These are phyloP conservation scores for Lasiosphaeria ovina DNA, from an alignment of 495 filamentous ascomycete genomes.

Conservation along the genomic window DNA sequence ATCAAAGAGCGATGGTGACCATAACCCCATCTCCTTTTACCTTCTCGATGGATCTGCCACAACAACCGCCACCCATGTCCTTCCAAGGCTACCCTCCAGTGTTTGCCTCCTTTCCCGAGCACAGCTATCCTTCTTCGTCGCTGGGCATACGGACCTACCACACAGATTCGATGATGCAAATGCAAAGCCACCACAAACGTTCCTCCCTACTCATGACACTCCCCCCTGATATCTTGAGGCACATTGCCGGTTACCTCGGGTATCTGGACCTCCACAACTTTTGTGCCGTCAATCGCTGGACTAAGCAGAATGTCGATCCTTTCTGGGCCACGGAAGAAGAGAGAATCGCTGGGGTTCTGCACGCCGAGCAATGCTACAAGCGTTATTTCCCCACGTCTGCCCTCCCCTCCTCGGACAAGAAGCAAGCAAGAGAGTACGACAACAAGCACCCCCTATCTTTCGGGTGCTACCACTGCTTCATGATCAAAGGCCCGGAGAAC, in stretches of 20 bases:
- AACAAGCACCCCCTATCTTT: conserved; percentile 16
- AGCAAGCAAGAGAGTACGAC: conserved; percentile 3
- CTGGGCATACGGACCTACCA: conserved; percentile 5
- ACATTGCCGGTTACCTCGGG: conserved; percentile 16
- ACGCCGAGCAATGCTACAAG: conserved; percentile 24
- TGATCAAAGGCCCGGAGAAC: conserved; percentile 16
- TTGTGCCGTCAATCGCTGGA: conserved; percentile 12
- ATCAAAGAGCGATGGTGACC: conserved; percentile 9
- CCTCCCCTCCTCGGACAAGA: neutral
- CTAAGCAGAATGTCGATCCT: conserved; percentile 19
- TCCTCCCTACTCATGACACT: neutral
- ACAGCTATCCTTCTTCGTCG: conserved; percentile 13
- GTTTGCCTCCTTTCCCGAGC: conserved; percentile 12
- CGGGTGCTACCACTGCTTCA: conserved; percentile 32
- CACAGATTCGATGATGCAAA: neutral
- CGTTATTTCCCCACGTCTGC: conserved; percentile 16
- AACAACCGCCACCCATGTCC: conserved; percentile 17
- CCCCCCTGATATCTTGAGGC: conserved; percentile 1
- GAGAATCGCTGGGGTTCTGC: conserved; percentile 18
- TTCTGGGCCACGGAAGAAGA: conserved; percentile 11
- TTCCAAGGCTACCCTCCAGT: conserved; percentile 15
- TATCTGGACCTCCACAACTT: conserved; percentile 19
- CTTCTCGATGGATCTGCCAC: conserved; percentile 14
- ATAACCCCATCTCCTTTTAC: conserved; percentile 11
- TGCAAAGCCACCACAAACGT: neutral